phyloP scores from a whole-genome alignment of 2,329 filamentous ascomycete species.

The Colletotrichum viniferum region DNA sequence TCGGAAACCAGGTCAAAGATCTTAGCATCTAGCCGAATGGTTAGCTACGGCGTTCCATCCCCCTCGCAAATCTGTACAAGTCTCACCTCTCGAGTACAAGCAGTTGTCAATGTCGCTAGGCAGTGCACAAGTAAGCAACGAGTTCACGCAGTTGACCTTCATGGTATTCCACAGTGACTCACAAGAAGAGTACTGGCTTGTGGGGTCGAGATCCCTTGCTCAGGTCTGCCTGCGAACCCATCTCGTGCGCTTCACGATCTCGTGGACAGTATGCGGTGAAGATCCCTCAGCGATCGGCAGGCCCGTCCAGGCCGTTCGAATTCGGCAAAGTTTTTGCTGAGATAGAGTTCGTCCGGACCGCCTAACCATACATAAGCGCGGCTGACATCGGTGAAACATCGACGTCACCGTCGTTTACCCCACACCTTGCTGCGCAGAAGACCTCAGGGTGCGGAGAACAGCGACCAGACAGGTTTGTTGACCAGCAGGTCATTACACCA shows the following conservation, averaged over 20 bases:
- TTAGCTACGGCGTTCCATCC: not conserved
- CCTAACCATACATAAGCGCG: not conserved
- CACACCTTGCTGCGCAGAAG: not conserved
- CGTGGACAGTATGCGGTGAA: not conserved
- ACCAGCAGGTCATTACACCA: not conserved
- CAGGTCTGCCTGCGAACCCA: not conserved
- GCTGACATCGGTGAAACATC: not conserved
- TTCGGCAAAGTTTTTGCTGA: not conserved
- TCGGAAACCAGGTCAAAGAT: constrained; percentile 88
- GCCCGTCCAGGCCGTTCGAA: not conserved
- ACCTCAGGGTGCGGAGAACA: not conserved
- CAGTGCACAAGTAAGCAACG: not conserved
- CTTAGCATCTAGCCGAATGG: constrained; percentile 59
- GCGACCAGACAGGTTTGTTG: not conserved
- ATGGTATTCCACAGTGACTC: not conserved
- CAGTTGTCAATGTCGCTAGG: not conserved
- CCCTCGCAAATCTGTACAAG: not conserved
- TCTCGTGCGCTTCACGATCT: not conserved
- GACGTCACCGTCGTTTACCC: not conserved
- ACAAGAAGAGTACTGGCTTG: not conserved
- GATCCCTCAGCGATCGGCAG: not conserved
- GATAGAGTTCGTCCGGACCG: not conserved
- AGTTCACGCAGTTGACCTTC: not conserved
- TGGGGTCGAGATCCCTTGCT: not conserved
- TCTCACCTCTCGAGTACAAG: not conserved